phyloP scores from a whole-genome alignment of 768 basidiomycete species.

The Pluteus cervinus region DNA sequence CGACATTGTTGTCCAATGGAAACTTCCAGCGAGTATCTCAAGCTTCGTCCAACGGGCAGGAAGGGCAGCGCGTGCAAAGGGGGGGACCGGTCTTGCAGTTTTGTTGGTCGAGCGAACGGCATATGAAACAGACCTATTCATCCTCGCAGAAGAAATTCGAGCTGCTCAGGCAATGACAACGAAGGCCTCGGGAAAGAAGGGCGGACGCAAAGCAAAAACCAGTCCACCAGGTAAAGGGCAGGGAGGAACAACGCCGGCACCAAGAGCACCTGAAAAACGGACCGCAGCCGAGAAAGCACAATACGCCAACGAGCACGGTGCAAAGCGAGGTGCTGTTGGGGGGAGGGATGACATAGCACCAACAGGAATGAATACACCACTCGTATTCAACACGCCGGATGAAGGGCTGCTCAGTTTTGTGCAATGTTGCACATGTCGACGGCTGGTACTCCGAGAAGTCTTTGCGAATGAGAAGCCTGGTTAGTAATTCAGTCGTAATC shows the following conservation, averaged over 20 bases:
- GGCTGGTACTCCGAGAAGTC: constrained; percentile 11
- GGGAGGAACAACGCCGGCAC: too few species aligned
- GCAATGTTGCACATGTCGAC: constrained; percentile 21
- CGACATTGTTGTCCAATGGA: constrained; percentile 33
- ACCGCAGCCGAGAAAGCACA: too few species aligned
- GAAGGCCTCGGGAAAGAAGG: constrained; percentile 9
- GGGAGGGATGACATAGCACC: constrained; percentile 7
- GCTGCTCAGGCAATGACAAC: constrained; percentile 5
- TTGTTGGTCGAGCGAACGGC: constrained; percentile 18
- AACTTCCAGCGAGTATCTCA: constrained; percentile 19
- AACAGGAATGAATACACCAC: constrained; percentile 3
- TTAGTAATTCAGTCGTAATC: constrained; percentile 5
- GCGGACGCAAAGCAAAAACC: too few species aligned
- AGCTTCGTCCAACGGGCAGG: constrained; percentile 27
- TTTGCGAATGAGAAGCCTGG: constrained; percentile 12
- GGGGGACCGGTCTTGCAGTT: constrained; percentile 16
- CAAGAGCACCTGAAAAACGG: too few species aligned
- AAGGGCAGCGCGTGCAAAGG: constrained; percentile 18
- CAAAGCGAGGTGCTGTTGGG: constrained; percentile 9
- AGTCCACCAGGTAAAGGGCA: too few species aligned
- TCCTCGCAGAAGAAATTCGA: background rate
- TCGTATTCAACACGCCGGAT: constrained; percentile 12
- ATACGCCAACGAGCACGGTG: constrained; percentile 10
- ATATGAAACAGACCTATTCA: constrained; percentile 13
- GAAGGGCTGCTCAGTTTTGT: constrained; percentile 23